Conservation (phyloP, 2,329 filamentous ascomycete genomes). For the Fusarium oligoseptatum region DNA sequence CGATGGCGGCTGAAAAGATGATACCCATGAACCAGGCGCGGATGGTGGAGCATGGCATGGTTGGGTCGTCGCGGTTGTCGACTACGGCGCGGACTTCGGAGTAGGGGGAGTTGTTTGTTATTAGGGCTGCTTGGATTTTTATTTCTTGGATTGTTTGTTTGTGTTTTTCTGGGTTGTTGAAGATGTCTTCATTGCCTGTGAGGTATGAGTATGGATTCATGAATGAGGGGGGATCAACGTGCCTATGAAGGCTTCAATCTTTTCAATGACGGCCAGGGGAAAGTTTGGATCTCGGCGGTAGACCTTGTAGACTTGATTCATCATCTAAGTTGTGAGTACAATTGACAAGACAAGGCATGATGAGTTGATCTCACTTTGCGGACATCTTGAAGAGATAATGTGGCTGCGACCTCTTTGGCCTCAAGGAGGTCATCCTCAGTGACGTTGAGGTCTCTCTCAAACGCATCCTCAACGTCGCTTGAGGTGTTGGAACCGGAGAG, state of each 20-base stretch:
- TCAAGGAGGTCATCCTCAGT: conserved; percentile 61
- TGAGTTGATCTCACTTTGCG: conserved; percentile 39
- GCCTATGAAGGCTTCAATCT: conserved; percentile 54
- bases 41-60: conserved; percentile 65
- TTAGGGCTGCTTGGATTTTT: conserved; percentile 65
- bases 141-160: conserved; percentile 61
- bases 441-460: conserved; percentile 49
- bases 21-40: conserved; percentile 67
- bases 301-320: conserved; percentile 51
- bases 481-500: not conserved
- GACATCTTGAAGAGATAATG: conserved; percentile 52
- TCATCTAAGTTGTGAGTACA: conserved; percentile 43
- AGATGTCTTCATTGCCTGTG: conserved; percentile 48
- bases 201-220: not conserved
- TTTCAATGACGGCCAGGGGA: conserved; percentile 51
- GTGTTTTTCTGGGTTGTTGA: conserved; percentile 55
- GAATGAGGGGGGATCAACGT: conserved; percentile 26
- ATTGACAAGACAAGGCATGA: not conserved
- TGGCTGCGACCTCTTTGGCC: conserved; percentile 55
- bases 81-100: conserved; percentile 68
- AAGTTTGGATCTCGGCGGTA: conserved; percentile 57
- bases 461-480: not conserved
- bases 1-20: conserved; percentile 61
- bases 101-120: conserved; percentile 67
- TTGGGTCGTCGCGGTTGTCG: conserved; percentile 65